Base-by-base conservation (phyloP, 2,329 filamentous ascomycete genomes). In the Chalaropsis thielavioides region DNA sequence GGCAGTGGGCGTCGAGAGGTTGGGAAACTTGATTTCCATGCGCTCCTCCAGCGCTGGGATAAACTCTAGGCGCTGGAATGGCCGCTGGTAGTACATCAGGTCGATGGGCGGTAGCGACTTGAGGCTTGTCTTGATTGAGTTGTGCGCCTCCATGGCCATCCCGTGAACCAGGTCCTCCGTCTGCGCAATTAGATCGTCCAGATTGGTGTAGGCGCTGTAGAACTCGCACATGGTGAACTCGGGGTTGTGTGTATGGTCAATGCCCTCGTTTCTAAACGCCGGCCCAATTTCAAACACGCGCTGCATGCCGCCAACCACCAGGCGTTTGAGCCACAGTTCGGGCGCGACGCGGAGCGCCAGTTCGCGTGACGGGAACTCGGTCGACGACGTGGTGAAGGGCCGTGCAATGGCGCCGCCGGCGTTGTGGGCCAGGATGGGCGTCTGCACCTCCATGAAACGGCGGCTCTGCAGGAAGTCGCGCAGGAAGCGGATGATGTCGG, bases 171-270 rank as follows among this genome's bases (percentile, higher is more conserved):
- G 75, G 15, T 80, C 77, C 73, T 94, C 88, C 0, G 92, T 97
- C 72, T 85, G 83, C 22, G 75, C 72, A 71, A 95, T 91, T 62
- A 97, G 77, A 51, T 89, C 83, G 43, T 85, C 77, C 0, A 96
- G 80, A 68, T 87, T 88, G 67, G 87, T 85, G 71, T 92, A 95
- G 2, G 92, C 87, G 68, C 88, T 86, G 75, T 99, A 99, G 76
- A 96, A 97, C 76, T 99, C 94, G 78, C 92, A 97, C 67, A 90
- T 97, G 56, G 89, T 94, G 76, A 97, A 99, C 73, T 99, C 94
- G 0, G 94, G 92, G 72, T 99, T 99, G 73, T 99, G 94, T 0
- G 90, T 96, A 38, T 82, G 83, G 73, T 96, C 92, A 43, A 96
- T 77, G 74, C 90, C 90, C 77, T 99, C 94, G 73, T 99, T 99